Evolutionary conservation across 2,329 filamentous ascomycete species (phyloP).

Genomic region (Bimuria novae-zelandiae): DNA sequence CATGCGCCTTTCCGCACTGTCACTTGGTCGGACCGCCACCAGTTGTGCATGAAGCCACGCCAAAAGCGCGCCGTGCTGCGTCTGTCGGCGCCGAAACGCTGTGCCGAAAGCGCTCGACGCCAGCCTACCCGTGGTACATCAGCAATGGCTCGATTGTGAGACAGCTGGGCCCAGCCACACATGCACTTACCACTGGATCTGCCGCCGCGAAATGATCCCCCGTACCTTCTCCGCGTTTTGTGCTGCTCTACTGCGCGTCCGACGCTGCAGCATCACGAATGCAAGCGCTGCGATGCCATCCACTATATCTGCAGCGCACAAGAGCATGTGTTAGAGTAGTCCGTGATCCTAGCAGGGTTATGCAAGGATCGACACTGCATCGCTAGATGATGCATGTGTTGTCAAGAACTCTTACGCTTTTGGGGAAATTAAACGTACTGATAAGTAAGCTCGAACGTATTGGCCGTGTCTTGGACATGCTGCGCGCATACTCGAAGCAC

Average conservation of each 20-base stretch:
- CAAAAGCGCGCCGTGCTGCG: slow-evolving; percentile 66
- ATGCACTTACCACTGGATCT: slow-evolving; percentile 64
- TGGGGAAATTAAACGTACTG: slow-evolving; percentile 48
- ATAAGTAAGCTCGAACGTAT: slow-evolving; percentile 66
- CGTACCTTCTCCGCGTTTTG: slow-evolving; percentile 47
- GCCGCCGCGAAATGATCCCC: slow-evolving; percentile 61
- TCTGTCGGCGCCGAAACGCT: slow-evolving; percentile 73
- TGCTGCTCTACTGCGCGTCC: slow-evolving; percentile 53
- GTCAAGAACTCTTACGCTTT: slow-evolving; percentile 20
- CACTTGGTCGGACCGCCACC: slow-evolving; percentile 29
- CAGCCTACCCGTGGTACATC: slow-evolving; percentile 56
- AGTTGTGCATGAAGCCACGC: slow-evolving; percentile 63
- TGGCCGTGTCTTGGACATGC: slow-evolving; percentile 61
- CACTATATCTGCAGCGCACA: slow-evolving; percentile 65
- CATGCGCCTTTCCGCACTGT: slow-evolving; percentile 34
- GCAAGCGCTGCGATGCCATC: slow-evolving; percentile 68
- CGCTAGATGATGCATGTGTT: slow-evolving; percentile 17
- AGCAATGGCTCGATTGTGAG: slow-evolving; percentile 21
- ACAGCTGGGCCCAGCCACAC: slow-evolving; percentile 32
- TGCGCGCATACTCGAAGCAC: slow-evolving; percentile 64
- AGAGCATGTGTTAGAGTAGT: background rate
- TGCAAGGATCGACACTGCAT: slow-evolving; percentile 28
- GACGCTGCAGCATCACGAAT: slow-evolving; percentile 65
- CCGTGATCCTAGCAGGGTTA: slow-evolving; percentile 23
- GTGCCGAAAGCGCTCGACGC: slow-evolving; percentile 70